These are phyloP conservation scores for Hymenoscyphus scutula DNA, from an alignment of 2,329 filamentous ascomycete genomes.

Conservation along the genomic window DNA sequence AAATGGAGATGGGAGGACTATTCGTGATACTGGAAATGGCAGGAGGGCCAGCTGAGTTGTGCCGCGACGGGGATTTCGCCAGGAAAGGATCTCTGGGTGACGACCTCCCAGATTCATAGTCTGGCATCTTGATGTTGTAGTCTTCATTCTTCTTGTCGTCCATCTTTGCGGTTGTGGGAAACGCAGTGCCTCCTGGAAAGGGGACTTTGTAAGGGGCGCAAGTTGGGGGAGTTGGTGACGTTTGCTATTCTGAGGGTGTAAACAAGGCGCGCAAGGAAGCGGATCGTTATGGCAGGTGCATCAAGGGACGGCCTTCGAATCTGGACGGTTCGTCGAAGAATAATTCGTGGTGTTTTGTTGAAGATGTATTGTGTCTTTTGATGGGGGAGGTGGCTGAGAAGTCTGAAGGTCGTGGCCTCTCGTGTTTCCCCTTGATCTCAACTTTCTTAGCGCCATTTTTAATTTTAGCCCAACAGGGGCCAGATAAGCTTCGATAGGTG, in stretches of 20 bases:
- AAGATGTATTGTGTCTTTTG: not conserved
- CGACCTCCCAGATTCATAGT: constrained; percentile 33
- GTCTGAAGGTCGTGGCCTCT: constrained; percentile 12
- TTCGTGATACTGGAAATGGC: constrained; percentile 54
- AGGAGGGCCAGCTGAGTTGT: constrained; percentile 20
- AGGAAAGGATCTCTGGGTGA: constrained; percentile 41
- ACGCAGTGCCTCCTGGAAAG: not conserved
- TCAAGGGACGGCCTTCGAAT: not conserved
- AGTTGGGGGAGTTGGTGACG: constrained; percentile 12
- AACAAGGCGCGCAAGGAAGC: not conserved
- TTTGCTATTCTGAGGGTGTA: not conserved
- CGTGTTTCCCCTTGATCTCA: not conserved
- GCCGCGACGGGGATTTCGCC: constrained; percentile 38
- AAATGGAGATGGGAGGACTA: constrained; percentile 75
- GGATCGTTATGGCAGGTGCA: not conserved
- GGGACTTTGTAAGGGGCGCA: constrained; percentile 19
- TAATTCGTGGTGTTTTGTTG: not conserved
- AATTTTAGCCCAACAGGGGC: not conserved
- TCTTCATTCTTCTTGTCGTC: constrained; percentile 88
- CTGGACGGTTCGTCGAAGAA: not conserved
- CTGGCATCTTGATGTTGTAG: constrained; percentile 66
- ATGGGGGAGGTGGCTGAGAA: not conserved
- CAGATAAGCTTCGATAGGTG: constrained; percentile 1
- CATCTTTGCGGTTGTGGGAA: constrained; percentile 52
- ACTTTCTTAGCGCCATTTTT: constrained; percentile 14